Conservation (phyloP, 257 asterid genomes). For the Oldenlandia corymbosa region DNA sequence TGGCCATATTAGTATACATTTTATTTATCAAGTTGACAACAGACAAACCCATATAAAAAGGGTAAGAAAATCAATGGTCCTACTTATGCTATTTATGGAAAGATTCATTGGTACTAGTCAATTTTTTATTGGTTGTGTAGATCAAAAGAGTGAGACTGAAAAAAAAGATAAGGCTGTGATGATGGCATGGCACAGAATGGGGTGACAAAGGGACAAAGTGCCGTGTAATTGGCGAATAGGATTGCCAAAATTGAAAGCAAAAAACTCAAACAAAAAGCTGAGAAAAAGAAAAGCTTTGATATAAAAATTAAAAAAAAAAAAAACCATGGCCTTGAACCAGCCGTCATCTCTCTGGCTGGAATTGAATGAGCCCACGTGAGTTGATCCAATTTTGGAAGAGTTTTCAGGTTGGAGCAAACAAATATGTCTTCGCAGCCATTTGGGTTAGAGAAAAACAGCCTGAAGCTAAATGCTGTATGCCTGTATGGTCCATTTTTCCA, state of each 20-base stretch:
- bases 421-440: no score
- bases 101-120: neutral
- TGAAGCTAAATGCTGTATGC: no score
- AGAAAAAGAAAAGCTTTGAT: constrained; percentile 7
- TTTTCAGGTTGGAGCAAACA: no score
- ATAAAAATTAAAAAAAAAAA: no score
- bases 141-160: neutral
- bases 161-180: constrained; percentile 26
- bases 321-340: no score
- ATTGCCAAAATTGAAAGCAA: constrained; percentile 29
- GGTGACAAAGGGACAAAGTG: constrained; percentile 39
- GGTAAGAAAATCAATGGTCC: neutral
- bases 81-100: constrained; percentile 11
- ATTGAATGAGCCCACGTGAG: no score
- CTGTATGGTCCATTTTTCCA: no score
- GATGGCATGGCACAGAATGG: constrained; percentile 14
- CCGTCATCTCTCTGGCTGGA: no score
- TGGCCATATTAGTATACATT: constrained; percentile 9
- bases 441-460: no score
- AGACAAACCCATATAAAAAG: constrained; percentile 9
- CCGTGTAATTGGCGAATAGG: constrained; percentile 51
- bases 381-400: no score
- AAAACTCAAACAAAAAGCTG: constrained; percentile 4
- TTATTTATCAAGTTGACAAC: constrained; percentile 21
- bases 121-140: constrained; percentile 1